phyloP scores from a whole-genome alignment of 148 eudicot genomes.

The Rhododendron vialii region DNA sequence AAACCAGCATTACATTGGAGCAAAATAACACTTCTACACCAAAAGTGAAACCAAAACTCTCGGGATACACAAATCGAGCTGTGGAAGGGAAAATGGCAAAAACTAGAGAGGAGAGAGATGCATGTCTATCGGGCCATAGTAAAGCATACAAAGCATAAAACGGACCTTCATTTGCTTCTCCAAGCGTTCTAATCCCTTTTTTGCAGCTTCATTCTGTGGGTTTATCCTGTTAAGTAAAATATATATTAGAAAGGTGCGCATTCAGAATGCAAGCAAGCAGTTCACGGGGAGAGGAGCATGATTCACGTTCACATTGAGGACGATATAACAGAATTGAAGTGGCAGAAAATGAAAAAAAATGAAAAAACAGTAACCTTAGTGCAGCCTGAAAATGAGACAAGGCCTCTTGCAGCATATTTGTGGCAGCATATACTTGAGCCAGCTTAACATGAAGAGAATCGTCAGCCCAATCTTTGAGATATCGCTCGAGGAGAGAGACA shows the following conservation, averaged over 20 bases:
- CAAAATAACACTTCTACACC: neutral
- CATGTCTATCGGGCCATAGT: neutral
- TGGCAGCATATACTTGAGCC: conserved; percentile 95
- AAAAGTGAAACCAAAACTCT: neutral
- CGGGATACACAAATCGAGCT: neutral
- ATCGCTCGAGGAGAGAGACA: conserved; percentile 81
- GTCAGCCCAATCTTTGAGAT: conserved; percentile 97
- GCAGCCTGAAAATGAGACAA: conserved; percentile 92
- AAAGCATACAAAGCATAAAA: neutral
- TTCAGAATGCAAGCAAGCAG: neutral
- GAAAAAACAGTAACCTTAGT: conserved; percentile 45
- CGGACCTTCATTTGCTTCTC: conserved; percentile 96
- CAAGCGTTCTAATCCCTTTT: conserved; percentile 83
- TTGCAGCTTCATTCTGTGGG: conserved; percentile 88
- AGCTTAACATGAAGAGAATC: conserved; percentile 98
- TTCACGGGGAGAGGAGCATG: neutral
- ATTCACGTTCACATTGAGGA: neutral
- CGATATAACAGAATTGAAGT: neutral
- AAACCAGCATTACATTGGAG: neutral
- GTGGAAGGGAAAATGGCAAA: neutral
- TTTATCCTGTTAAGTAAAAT: conserved; percentile 50
- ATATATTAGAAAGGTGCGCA: neutral
- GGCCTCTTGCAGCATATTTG: conserved; percentile 93
- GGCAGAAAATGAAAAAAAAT: neutral
- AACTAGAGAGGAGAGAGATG: neutral